Conservation (phyloP, 1,284 basidiomycete genomes). For the Trichosporon ovoides region DNA sequence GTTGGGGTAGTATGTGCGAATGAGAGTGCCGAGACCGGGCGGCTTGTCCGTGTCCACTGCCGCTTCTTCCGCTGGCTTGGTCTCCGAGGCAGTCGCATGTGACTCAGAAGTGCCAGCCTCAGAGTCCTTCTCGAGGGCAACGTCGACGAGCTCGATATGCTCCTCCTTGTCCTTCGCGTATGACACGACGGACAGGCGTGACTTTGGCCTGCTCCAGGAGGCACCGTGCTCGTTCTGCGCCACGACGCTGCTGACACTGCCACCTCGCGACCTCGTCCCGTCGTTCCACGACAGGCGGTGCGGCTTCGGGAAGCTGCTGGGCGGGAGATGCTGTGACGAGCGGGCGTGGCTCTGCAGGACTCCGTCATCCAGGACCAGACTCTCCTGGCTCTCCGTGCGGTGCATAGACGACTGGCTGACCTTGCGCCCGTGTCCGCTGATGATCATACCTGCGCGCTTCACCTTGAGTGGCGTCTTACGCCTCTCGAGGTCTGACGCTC, state of each 20-base stretch:
- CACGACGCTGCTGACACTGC: not conserved
- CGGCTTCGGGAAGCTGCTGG: slow-evolving; percentile 14
- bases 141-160: not conserved
- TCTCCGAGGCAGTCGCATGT: too few species aligned
- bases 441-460: not conserved
- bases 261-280: slow-evolving; percentile 17
- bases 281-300: slow-evolving; percentile 32
- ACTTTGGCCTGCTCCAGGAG: not conserved
- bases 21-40: slow-evolving; percentile 51
- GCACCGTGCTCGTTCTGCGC: not conserved
- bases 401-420: not conserved
- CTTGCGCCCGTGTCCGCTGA: not conserved
- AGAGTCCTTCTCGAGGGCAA: not conserved
- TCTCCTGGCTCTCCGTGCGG: not conserved
- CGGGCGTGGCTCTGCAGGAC: too few species aligned
- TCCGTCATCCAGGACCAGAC: not conserved
- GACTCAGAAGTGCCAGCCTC: too few species aligned
- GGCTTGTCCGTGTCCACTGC: not conserved
- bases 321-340: not conserved
- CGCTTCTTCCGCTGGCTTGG: too few species aligned
- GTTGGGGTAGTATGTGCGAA: slow-evolving; percentile 63
- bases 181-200: not conserved
- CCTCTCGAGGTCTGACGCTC: too few species aligned
- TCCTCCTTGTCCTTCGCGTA: not conserved
- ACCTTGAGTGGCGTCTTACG: not conserved